Conservation (phyloP, 257 asterid genomes). For the Nicotiana noctiflora region DNA sequence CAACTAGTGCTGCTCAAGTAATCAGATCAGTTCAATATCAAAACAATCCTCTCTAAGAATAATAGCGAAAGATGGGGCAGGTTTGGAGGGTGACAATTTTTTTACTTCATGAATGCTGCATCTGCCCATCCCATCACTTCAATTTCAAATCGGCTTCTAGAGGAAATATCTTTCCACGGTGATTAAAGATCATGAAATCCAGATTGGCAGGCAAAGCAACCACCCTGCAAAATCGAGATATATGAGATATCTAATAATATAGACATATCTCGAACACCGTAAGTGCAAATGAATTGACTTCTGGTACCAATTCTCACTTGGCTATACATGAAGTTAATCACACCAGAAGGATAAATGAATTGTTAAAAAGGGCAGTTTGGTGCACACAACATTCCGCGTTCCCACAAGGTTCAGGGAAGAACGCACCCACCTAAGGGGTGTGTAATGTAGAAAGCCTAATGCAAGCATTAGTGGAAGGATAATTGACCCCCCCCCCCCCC, state of each 20-base stretch:
- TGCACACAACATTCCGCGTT: too few relatives aligned
- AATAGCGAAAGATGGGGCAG: background rate
- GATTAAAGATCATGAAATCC: conserved; percentile 92
- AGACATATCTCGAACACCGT: background rate
- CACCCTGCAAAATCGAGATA: conserved; percentile 43
- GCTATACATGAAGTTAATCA: background rate
- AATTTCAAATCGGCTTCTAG: conserved; percentile 47
- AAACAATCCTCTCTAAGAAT: background rate
- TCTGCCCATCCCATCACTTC: conserved; percentile 25
- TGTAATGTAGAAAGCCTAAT: too few relatives aligned
- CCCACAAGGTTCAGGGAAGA: too few relatives aligned
- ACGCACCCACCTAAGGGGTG: too few relatives aligned
- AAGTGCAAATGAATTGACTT: background rate
- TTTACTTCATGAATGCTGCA: background rate
- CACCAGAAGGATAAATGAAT: background rate
- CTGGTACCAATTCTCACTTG: background rate
- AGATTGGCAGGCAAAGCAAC: conserved; percentile 73
- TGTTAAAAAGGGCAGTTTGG: background rate
- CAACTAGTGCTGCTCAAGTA: background rate
- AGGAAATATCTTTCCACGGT: conserved; percentile 84
- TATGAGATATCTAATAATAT: background rate
- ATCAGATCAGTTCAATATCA: background rate
- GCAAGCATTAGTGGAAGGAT: too few relatives aligned
- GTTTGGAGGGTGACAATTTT: background rate
- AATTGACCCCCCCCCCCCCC: too few relatives aligned